A percentile compares a stretch with the other conserved stretches of the same genome.
Conservation (phyloP, 495 filamentous ascomycete species). For the Neurospora sp. region DNA sequence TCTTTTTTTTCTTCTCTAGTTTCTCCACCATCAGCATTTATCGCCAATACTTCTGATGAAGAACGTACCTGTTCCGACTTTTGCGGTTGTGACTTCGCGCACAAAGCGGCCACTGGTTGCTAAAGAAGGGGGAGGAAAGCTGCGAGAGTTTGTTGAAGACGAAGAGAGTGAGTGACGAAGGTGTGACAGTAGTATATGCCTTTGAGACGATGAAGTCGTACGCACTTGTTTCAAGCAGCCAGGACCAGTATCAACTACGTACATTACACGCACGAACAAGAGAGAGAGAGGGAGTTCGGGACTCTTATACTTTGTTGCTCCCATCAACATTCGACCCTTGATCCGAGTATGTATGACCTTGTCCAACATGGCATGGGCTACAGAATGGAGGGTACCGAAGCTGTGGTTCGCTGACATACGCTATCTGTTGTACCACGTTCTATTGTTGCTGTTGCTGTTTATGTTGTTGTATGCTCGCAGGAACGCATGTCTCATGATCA, state of each 20-base stretch:
- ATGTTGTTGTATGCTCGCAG: not conserved
- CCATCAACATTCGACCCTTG: not conserved
- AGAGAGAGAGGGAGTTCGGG: not conserved
- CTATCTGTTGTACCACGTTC: not conserved
- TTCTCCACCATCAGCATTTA: not conserved
- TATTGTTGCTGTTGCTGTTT: not conserved
- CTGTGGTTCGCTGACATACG: not conserved
- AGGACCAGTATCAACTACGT: not conserved
- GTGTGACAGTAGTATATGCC: not conserved
- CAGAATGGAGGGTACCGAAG: not conserved
- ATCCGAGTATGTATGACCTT: not conserved
- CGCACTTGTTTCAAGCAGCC: not conserved
- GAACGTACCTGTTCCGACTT: not conserved
- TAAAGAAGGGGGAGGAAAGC: too few relatives aligned
- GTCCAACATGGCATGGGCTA: not conserved
- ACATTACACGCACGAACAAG: not conserved
- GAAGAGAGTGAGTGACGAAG: not conserved
- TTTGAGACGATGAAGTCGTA: not conserved
- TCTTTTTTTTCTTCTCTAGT: not conserved
- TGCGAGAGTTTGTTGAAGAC: not conserved
- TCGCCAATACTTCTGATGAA: not conserved
- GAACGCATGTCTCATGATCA: not conserved
- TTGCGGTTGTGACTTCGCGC: not conserved
- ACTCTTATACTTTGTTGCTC: not conserved
- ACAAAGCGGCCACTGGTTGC: not conserved